These are phyloP conservation scores for Mycena capillaripes DNA, from an alignment of 768 basidiomycete genomes.

Conservation along the genomic window DNA sequence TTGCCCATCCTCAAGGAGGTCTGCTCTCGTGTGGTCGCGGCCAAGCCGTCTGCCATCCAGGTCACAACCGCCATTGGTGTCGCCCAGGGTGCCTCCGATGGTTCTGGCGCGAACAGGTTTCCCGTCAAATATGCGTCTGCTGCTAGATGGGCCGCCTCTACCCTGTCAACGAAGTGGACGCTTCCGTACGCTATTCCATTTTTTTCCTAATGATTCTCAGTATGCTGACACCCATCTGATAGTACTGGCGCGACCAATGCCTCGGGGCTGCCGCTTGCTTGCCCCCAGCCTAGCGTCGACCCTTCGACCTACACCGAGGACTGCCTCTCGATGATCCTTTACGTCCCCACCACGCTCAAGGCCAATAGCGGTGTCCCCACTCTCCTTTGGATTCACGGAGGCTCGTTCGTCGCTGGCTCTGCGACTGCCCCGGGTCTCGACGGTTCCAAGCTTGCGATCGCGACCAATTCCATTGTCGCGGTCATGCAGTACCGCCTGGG, in stretches of 20 bases:
- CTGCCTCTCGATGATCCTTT: slow-evolving; percentile 85
- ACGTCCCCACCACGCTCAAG: slow-evolving; percentile 66
- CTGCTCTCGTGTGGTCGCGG: slow-evolving; percentile 27
- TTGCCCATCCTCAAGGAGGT: slow-evolving; percentile 56
- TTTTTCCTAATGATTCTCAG: slow-evolving; percentile 1
- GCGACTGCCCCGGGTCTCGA: slow-evolving; percentile 81
- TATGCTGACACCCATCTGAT: slow-evolving; percentile 15
- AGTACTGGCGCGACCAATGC: slow-evolving; percentile 68
- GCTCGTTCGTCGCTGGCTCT: slow-evolving; percentile 81
- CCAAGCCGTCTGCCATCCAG: not conserved
- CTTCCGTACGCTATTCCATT: slow-evolving; percentile 68
- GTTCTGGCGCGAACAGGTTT: slow-evolving; percentile 67
- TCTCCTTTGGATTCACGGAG: slow-evolving; percentile 87
- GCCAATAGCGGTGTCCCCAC: slow-evolving; percentile 58
- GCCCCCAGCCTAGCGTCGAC: slow-evolving; percentile 73
- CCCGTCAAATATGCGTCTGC: slow-evolving; percentile 78
- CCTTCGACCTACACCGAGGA: slow-evolving; percentile 75
- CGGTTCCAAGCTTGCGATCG: slow-evolving; percentile 79
- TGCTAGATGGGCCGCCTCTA: slow-evolving; percentile 71
- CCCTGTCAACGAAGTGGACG: slow-evolving; percentile 67
- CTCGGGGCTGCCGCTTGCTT: slow-evolving; percentile 73
- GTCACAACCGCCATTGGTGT: slow-evolving; percentile 67
- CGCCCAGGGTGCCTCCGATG: slow-evolving; percentile 66
- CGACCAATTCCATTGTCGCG: slow-evolving; percentile 82
- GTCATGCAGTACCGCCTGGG: slow-evolving; percentile 91